phyloP scores from a whole-genome alignment of 768 basidiomycete species.

The Serendipita sp. region DNA sequence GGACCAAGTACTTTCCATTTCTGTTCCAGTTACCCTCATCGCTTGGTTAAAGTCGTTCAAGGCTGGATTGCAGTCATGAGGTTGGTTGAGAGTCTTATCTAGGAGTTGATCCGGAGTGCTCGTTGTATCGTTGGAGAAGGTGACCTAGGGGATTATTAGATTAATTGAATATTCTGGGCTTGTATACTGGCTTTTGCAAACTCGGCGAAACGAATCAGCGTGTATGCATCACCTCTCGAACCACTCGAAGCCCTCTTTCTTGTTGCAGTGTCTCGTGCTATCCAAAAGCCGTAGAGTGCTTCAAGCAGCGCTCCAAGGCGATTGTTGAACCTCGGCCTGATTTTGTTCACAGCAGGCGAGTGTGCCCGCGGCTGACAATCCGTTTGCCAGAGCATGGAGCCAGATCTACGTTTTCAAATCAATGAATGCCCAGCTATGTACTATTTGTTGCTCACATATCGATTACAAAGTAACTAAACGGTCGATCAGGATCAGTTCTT shows the following conservation, averaged over 20 bases:
- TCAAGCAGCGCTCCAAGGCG: constrained; percentile 46
- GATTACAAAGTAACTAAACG: constrained; percentile 34
- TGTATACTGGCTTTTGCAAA: background rate
- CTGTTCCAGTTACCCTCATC: background rate
- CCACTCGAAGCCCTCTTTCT: background rate
- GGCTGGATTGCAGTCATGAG: background rate
- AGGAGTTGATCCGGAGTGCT: background rate
- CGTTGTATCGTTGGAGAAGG: background rate
- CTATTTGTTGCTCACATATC: constrained; percentile 21
- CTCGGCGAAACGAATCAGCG: background rate
- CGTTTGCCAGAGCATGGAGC: constrained; percentile 26
- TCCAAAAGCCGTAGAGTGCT: constrained; percentile 40
- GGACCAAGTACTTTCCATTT: background rate
- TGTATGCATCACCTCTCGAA: background rate
- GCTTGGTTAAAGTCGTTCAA: background rate
- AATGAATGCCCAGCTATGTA: no score
- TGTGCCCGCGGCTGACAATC: constrained; percentile 31
- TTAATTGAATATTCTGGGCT: background rate
- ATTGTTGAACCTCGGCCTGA: constrained; percentile 25
- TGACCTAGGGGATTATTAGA: background rate
- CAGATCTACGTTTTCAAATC: constrained; percentile 16
- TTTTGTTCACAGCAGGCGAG: constrained; percentile 26
- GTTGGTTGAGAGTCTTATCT: background rate
- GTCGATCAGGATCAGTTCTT: background rate
- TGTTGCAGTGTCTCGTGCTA: constrained; percentile 28